Evolutionary conservation across 257 asterid genomes (phyloP), one percentile per base, ranked within the genome.

Genomic region (Schizonepeta tenuifolia): DNA sequence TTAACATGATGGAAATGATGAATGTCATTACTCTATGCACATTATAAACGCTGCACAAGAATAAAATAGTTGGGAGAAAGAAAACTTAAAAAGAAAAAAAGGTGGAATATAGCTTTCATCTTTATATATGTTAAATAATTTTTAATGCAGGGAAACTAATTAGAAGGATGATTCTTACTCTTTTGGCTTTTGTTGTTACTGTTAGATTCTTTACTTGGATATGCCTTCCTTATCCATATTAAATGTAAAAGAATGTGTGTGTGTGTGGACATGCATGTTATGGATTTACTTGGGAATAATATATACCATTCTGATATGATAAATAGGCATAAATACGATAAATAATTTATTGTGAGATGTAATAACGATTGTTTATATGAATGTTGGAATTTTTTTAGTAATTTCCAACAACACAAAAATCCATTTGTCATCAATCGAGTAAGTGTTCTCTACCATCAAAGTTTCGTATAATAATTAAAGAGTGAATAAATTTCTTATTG

Each of bases 121-220:
- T 80, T 69, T 71, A 38, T n/a, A 60, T 56, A 59, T 76, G 43
- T 38, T 60, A n/a, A 82, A 73, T 68, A 65, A 71, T 55, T 72
- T 26, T 65, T 9, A 72, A 62, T 65, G 77, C 62, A 53, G 80
- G 80, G 55, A 31, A 7, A 31, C 36, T 31, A 31, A 31, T 31
- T 31, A 31, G 36, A 5, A 31, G 36, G 36, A 20, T 50, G 72
- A 75, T 76, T 69, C 74, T 67, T 71, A 51, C 65, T 71, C 53
- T 57, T 75, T 72, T 67, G 71, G 77, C 78, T 50, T 79, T 74
- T 77, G 41, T 74, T 77, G 41, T 67, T 58, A 43, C 44, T 67
- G 46, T 66, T 74, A 71, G 80, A 82, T 82, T 69, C 84, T 73
- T 79, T 73, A 70, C 77, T 78, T 67, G 78, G 78, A 82, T 73